Conservation (phyloP, 2,329 filamentous ascomycete species). For the Claviceps spartinae region DNA sequence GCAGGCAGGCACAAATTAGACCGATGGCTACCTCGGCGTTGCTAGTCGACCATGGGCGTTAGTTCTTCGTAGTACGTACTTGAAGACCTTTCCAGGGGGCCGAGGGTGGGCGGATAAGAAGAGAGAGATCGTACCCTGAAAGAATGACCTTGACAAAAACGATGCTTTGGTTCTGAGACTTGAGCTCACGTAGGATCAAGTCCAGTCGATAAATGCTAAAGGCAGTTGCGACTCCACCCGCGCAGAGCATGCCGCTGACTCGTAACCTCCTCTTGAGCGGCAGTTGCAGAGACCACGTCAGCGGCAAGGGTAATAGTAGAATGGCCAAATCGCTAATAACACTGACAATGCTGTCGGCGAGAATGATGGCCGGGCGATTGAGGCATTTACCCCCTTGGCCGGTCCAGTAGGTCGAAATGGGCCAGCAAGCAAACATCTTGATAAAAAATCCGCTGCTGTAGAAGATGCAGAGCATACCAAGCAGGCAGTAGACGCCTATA, state of each 20-base stretch:
- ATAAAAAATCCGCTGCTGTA: slow-evolving; percentile 27
- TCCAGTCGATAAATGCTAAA: slow-evolving; percentile 18
- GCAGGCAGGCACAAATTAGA: slow-evolving; percentile 19
- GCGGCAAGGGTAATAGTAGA: slow-evolving; percentile 16
- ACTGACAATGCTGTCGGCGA: slow-evolving; percentile 18
- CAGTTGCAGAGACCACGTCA: slow-evolving; percentile 20
- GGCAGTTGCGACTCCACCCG: slow-evolving; percentile 18
- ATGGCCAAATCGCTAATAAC: slow-evolving; percentile 19
- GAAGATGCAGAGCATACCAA: slow-evolving; percentile 24
- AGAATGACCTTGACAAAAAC: slow-evolving; percentile 15
- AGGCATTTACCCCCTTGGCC: slow-evolving; percentile 18
- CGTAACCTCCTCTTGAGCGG: slow-evolving; percentile 16
- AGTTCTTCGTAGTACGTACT: background rate
- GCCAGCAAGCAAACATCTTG: slow-evolving; percentile 28
- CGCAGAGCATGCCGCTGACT: slow-evolving; percentile 16
- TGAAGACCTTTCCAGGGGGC: background rate
- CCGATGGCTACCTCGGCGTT: slow-evolving; percentile 20
- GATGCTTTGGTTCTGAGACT: slow-evolving; percentile 14
- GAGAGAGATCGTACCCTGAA: slow-evolving; percentile 9
- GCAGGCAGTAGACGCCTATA: slow-evolving; percentile 24
- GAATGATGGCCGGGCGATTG: slow-evolving; percentile 20
- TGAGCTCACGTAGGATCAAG: slow-evolving; percentile 13
- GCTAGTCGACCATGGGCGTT: slow-evolving; percentile 1
- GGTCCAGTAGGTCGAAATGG: slow-evolving; percentile 27
- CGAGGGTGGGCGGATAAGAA: background rate